Evolutionary conservation across 352 stramenopile genomes (phyloP), one percentile per base, ranked within the genome.

Genomic region (Globisporangium acanthophoron): DNA sequence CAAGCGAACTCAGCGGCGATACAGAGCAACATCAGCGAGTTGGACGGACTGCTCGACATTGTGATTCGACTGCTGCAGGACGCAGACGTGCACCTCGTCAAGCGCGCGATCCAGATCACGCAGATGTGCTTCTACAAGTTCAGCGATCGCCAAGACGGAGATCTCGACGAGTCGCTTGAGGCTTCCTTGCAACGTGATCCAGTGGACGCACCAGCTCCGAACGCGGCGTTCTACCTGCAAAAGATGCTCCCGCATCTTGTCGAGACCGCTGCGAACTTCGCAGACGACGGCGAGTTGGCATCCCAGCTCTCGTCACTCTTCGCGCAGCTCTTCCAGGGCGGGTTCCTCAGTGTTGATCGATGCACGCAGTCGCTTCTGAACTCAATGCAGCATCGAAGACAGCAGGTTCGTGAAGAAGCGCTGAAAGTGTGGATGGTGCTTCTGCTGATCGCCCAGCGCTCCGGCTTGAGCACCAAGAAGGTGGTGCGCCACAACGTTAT

Each of bases 321-420:
- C 13, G 47, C 50, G 0, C 60, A 75, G 9, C 52, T 84, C 20
- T 83, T 82, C 52, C 51, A 65, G 39, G 67, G 62, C 24, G 59
- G 62, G 9, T 66, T 65, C 12, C 45, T 67, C 9, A 54, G 54
- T 16, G 45, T 73, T n/a, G 54, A 35, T 5, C 7, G n/a, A 35
- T 59, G 74, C 41, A 62, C 66, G 33, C 59, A 69, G 33, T 39
- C 68, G 2, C 52, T 90, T 13, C 40, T 74, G 13, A 69, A 46
- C 35, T 67, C 64, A 0, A 52, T 88, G 52, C 67, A 73, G 20
- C 80, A 89, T 47, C 76, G 76, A 13, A 65, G 74, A 5, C 61
- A 75, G 3, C 74, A 87, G 67, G 64, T 92, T 2, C 76, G 83
- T 13, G 80, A 88, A 57, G 74, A 88, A 67, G 77, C 69, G 11